Conservation (phyloP, 768 basidiomycete genomes). For the Trametes maxima region DNA sequence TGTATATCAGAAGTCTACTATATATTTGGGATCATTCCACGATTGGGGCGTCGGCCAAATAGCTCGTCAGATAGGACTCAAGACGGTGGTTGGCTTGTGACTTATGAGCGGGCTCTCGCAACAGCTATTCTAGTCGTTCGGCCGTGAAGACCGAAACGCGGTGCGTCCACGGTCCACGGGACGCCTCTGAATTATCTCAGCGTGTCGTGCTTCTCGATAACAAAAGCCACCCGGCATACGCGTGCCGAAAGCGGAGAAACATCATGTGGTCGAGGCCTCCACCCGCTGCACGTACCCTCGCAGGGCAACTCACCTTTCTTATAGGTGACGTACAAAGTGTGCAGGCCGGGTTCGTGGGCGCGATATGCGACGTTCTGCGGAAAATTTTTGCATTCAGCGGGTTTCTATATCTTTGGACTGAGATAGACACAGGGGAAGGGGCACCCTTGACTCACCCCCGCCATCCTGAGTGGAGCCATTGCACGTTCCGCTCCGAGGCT, state of each 20-base stretch:
- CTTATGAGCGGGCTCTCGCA: too few species aligned
- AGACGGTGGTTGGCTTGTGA: too few species aligned
- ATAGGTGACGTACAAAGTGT: conserved; percentile 9
- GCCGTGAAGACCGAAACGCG: conserved; percentile 10
- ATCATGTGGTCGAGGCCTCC: conserved; percentile 12
- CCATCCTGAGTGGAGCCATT: not conserved
- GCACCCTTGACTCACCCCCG: not conserved
- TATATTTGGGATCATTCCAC: too few species aligned
- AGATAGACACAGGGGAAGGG: too few species aligned
- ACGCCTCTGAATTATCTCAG: not conserved
- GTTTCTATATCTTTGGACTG: not conserved
- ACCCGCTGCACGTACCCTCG: not conserved
- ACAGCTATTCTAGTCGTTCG: conserved; percentile 9
- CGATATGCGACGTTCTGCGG: not conserved
- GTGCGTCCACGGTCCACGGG: conserved; percentile 6
- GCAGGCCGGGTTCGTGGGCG: not conserved
- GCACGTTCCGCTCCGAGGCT: not conserved
- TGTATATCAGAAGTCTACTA: too few species aligned
- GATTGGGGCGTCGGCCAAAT: too few species aligned
- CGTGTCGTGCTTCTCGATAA: conserved; percentile 7
- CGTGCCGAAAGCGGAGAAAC: conserved; percentile 14
- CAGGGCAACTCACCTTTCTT: not conserved
- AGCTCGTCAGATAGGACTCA: too few species aligned
- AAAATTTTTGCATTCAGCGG: not conserved
- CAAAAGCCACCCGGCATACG: not conserved